Percentiles rank a stretch among this genome's conserved stretches.
Evolutionary conservation across 225 moss, liverwort and hornwort species (phyloP).

Genomic region (Pleurozium schreberi): DNA sequence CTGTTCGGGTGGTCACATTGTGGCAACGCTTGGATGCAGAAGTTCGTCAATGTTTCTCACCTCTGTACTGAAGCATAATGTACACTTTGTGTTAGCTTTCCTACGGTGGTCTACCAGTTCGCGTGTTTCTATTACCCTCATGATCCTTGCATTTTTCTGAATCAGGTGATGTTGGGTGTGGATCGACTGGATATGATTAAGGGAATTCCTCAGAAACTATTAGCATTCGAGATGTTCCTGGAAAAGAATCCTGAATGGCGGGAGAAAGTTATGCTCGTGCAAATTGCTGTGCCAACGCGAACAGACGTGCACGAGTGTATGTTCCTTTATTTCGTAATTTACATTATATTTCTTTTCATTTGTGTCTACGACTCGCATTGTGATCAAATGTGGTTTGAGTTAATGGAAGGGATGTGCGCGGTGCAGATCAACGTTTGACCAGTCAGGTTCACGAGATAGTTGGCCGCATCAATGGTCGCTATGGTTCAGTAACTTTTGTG

Average conservation of each 20-base stretch:
- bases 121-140: neutral
- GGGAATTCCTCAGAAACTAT: constrained; percentile 89
- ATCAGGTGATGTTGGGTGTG: constrained; percentile 86
- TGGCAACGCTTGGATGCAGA: neutral
- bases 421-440: constrained; percentile 75
- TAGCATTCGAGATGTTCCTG: constrained; percentile 93
- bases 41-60: neutral
- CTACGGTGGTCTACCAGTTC: neutral
- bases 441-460: constrained; percentile 98
- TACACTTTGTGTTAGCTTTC: neutral
- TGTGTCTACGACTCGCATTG: neutral
- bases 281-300: constrained; percentile 94
- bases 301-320: constrained; percentile 85
- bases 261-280: constrained; percentile 90
- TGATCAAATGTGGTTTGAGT: neutral
- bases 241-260: constrained; percentile 92
- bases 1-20: neutral
- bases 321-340: neutral
- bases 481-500: constrained; percentile 75
- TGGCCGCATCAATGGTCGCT: constrained; percentile 89
- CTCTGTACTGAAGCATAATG: neutral
- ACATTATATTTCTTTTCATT: neutral
- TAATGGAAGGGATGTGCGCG: neutral
- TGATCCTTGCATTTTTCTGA: neutral
- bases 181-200: constrained; percentile 98